Evolutionary conservation across 805 yeast genomes (phyloP), one percentile per base, ranked within the genome.

Genomic region (Yarrowia bubula): DNA sequence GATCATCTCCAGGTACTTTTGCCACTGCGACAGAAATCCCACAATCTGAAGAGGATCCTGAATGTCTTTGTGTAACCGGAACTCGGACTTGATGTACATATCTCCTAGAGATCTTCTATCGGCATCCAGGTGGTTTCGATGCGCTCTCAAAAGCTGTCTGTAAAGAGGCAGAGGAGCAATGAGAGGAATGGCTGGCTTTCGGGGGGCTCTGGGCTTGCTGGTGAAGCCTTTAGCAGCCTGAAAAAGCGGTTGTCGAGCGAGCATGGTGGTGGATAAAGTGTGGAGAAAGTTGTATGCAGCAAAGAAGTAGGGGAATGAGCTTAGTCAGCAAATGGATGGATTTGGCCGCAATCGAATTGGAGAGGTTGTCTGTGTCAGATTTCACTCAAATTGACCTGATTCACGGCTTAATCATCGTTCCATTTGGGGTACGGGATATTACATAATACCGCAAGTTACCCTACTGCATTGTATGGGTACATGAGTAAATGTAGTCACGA

Each of bases 21-120:
- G 99, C 99, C 99, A 95, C 67, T 90, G 87, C 0, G 96, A 85
- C 67, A 95, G 80, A 71, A 95, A 95, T 10, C 98, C 99, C 10
- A 95, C 92, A 38, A 95, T 91, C 72, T 93, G 96, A 28, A 91
- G 80, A 3, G 99, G 98, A 74, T 95, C 92, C 69, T 91, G 97
- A 7, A 88, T 83, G 55, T 79, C 76, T 67, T 86, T 83, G 76
- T 95, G 99, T 7, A 92, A 87, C 71, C 86, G 85, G 79, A 95
- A 95, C 77, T 95, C 99, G 39, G 87, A 84, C 73, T 86, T 89
- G 61, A 93, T 97, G 74, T 95, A 95, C 69, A 85, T 81, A 75
- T 95, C 97, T 4, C 99, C 99, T 22, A 95, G 80, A 62, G 85
- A 82, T 66, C 96, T 81, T 67, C 88, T 88, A 57, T 85, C 85